Evolutionary conservation across 1,284 basidiomycete genomes (phyloP), one percentile per base, ranked within the genome.

Genomic region (Anthracocystis setariae): DNA sequence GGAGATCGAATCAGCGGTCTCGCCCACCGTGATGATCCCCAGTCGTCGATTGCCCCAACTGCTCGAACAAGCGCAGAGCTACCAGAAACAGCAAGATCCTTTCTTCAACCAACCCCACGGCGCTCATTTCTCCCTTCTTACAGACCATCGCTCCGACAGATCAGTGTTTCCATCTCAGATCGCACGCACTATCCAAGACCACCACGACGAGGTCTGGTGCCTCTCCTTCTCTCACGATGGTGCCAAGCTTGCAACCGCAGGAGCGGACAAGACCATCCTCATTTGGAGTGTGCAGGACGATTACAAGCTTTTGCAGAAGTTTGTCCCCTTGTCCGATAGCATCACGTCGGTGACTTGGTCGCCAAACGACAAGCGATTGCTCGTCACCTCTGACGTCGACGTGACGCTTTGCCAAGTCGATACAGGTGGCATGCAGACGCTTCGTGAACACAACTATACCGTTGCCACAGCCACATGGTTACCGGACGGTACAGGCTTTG

Each of bases 181-280:
- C 0, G 64, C 60, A n/a, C 58, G 46, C 18, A 90, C 94, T 39
- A 85, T 98, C 46, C 87, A 89, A 39, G 91, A 90, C 29, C 95
- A 98, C 83, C 87, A 86, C 13, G 92, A 97, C 80, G 93, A 98
- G 83, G 93, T 98, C 13, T 98, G 95, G 94, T 89, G 91, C 77
- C 85, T 98, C 64, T 90, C 90, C 80, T 98, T 94, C 92, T 96
- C 93, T 82, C 92, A 93, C 76, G 89, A 91, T 80, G 95, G 96
- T 4, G 84, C 85, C 46, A 89, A 88, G 76, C 86, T 98, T 35
- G 96, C 94, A 15, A 94, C 90, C 67, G 92, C 90, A 33, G 91
- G 94, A 61, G 91, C 88, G 80, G 94, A 98, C 83, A 89, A 88
- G 84, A 87, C 87, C 3, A 93, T 92, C 8, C 91, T 96, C 67